A percentile compares a stretch with the other conserved stretches of the same genome.
These are phyloP conservation scores for Quercus lobata DNA, from an alignment of 331 rosid genomes.

Conservation along the genomic window DNA sequence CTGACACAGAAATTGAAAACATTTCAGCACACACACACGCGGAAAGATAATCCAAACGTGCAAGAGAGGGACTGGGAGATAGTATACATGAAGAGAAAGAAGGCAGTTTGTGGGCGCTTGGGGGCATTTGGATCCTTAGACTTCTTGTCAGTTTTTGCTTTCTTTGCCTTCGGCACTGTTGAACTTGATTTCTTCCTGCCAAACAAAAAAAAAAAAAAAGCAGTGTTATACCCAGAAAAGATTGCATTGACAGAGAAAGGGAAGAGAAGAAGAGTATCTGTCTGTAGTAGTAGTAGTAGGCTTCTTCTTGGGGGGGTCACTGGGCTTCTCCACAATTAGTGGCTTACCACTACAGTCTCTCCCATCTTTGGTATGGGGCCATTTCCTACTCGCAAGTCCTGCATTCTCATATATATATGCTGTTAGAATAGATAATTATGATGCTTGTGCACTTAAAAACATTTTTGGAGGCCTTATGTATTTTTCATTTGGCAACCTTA, in stretches of 20 bases:
- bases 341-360: too few species aligned
- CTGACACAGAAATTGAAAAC: constrained; percentile 21
- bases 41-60: neutral
- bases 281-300: constrained; percentile 10
- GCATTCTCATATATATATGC: too few species aligned
- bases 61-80: neutral
- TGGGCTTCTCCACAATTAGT: constrained; percentile 30
- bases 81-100: constrained; percentile 64
- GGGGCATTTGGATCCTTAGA: constrained; percentile 65
- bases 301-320: constrained; percentile 44
- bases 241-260: too few species aligned
- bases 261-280: constrained; percentile 18
- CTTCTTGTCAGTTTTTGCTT: constrained; percentile 43
- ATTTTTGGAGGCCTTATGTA: too few species aligned
- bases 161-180: constrained; percentile 58
- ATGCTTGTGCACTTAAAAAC: too few species aligned
- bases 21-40: neutral
- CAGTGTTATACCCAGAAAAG: too few species aligned
- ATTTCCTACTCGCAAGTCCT: too few species aligned
- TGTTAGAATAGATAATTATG: too few species aligned
- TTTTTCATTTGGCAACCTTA: too few species aligned
- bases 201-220: neutral
- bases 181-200: constrained; percentile 54
- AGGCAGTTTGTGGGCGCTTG: constrained; percentile 87
- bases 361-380: too few species aligned